These are phyloP conservation scores for Cercospora sp. DNA, from an alignment of 2,329 filamentous ascomycete genomes.

Conservation along the genomic window DNA sequence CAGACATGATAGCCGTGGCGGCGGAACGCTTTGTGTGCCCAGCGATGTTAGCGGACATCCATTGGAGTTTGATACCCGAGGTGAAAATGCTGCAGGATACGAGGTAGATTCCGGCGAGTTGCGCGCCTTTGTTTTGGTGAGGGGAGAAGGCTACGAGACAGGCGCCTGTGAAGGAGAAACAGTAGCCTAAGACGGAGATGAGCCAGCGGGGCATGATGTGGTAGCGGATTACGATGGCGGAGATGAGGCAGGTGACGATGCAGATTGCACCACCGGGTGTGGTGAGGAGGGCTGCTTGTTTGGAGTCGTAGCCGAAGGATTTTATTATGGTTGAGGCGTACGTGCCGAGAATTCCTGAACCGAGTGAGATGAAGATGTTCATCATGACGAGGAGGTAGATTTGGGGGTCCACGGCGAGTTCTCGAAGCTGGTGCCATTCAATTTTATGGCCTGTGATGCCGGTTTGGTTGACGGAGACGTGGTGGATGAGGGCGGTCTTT, in stretches of 20 bases:
- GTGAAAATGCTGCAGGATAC: constrained; percentile 38
- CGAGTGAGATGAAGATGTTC: constrained; percentile 32
- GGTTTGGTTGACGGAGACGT: constrained; percentile 47
- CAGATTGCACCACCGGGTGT: constrained; percentile 59
- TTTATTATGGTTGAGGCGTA: constrained; percentile 39
- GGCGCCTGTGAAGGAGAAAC: constrained; percentile 25
- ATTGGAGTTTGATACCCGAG: constrained; percentile 29
- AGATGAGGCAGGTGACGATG: constrained; percentile 39
- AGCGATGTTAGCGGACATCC: constrained; percentile 56
- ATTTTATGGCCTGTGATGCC: constrained; percentile 41
- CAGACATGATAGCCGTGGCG: constrained; percentile 58
- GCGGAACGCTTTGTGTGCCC: constrained; percentile 64
- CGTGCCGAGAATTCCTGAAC: constrained; percentile 46
- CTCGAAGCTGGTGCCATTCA: constrained; percentile 54
- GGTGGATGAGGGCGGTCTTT: constrained; percentile 50
- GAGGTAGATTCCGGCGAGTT: constrained; percentile 44
- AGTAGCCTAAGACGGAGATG: constrained; percentile 27
- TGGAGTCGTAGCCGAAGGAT: constrained; percentile 35
- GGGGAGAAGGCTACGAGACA: constrained; percentile 35
- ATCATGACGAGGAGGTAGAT: constrained; percentile 38
- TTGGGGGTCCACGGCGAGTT: constrained; percentile 60
- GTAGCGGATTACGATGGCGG: constrained; percentile 14
- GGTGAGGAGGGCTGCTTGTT: constrained; percentile 44
- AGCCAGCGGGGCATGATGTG: constrained; percentile 31
- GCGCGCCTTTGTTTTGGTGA: constrained; percentile 47